Evolutionary conservation across 805 yeast species (phyloP), one percentile per base, ranked within the genome.

Genomic region (Kregervanrija delftensis): DNA sequence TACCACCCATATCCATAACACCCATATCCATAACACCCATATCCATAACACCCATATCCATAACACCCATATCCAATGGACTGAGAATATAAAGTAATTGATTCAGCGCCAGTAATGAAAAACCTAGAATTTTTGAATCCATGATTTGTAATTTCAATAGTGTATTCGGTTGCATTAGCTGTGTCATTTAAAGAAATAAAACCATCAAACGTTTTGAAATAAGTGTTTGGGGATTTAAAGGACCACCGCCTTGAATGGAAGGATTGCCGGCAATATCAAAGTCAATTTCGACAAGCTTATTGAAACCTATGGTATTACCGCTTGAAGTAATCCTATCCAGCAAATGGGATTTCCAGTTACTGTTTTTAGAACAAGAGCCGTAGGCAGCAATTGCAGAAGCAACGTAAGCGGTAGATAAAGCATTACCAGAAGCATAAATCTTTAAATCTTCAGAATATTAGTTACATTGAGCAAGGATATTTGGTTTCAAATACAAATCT

Each of bases 231-330:
- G 33, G 11, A 30, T 40, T 17, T n/a, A 44, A 13, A 5, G 40
- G 33, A 35, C 47, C 47, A 41, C 47, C 47, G 31, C 47, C 47
- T 35, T 44, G 47, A 22, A 41, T 9, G 22, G 34, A 22, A 14
- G 47, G 47, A 30, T 44, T 44, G 8, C 31, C 15, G 3, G 28
- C 32, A 22, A 33, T n/a, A 14, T 37, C 32, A 8, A 34, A 12
- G 12, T 11, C 11, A 8, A 35, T 34, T 5, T 33, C 30, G 28
- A 17, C 37, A 4, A 37, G 31, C 15, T 40, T 37, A 14, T 40
- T 35, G 30, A 40, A 41, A 17, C 37, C 33, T n/a, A 44, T 28
- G 16, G 28, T 16, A 8, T n/a, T 13, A 33, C 47, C 47, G 10
- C 38, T 31, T 4, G 44, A 36, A 12, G 47, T 44, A n/a, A 44